These are phyloP conservation scores for Hyparrhenia diplandra DNA, from an alignment of 176 grass and related monocot genomes.

Conservation along the genomic window DNA sequence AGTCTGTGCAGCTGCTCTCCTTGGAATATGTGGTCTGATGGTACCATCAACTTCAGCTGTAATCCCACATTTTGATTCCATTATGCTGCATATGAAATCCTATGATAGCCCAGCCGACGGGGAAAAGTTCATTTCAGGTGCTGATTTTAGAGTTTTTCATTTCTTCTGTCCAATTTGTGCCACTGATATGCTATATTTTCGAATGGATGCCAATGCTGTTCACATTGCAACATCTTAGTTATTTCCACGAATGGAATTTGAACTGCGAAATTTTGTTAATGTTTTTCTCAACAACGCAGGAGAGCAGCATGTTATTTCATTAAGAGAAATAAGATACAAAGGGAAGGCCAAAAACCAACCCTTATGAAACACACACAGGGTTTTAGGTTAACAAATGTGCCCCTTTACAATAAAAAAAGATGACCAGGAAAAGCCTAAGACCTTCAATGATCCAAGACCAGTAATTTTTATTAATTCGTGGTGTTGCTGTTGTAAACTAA, in stretches of 20 bases:
- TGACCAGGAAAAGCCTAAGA: background rate
- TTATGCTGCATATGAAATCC: conserved; percentile 97
- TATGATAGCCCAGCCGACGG: conserved; percentile 96
- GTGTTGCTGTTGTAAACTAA: conserved; percentile 11
- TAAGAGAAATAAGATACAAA: too few relatives aligned
- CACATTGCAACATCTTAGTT: background rate
- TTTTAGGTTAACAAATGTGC: background rate
- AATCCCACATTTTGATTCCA: conserved; percentile 80
- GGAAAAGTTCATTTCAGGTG: conserved; percentile 98
- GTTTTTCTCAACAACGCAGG: background rate
- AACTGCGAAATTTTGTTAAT: conserved; percentile 2
- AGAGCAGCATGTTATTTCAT: background rate
- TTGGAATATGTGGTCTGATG: conserved; percentile 98
- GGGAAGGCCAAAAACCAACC: background rate
- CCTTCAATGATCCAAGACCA: background rate
- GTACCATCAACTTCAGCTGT: conserved; percentile 76
- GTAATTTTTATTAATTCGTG: background rate
- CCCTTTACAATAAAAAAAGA: background rate
- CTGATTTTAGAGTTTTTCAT: conserved; percentile 18
- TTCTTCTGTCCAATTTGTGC: conserved; percentile 7
- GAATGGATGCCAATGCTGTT: background rate
- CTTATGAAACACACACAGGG: background rate
- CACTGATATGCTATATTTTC: background rate
- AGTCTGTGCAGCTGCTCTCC: conserved; percentile 82
- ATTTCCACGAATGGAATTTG: conserved; percentile 6